Conservation (phyloP, 2,329 filamentous ascomycete genomes). For the Cercospora sesami region DNA sequence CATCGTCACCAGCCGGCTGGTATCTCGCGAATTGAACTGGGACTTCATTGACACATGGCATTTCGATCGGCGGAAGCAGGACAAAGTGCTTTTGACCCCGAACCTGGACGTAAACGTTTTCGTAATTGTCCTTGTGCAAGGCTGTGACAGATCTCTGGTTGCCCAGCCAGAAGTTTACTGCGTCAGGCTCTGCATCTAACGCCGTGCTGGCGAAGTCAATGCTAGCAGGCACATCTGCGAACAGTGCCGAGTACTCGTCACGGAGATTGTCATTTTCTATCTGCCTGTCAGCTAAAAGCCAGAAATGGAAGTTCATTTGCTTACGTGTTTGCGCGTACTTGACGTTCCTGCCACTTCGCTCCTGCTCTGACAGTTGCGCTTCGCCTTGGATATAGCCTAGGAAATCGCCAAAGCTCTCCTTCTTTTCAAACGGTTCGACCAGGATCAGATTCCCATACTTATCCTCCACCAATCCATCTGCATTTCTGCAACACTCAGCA, state of each 20-base stretch:
- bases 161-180: conserved; percentile 81
- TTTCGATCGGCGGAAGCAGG: conserved; percentile 69
- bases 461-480: conserved; percentile 64
- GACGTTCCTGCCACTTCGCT: conserved; percentile 41
- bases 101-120: conserved; percentile 80
- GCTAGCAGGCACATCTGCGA: conserved; percentile 61
- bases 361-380: background rate
- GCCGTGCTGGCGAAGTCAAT: conserved; percentile 74
- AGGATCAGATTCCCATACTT: conserved; percentile 55
- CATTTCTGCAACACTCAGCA: conserved; percentile 46
- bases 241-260: conserved; percentile 67
- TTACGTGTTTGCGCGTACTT: conserved; percentile 74
- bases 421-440: conserved; percentile 70
- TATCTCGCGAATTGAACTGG: conserved; percentile 62
- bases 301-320: conserved; percentile 31
- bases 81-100: conserved; percentile 73
- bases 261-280: conserved; percentile 78
- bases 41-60: conserved; percentile 68
- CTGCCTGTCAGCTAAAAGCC: background rate
- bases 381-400: conserved; percentile 61
- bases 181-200: conserved; percentile 65
- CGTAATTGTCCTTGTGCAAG: conserved; percentile 79
- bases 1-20: conserved; percentile 36
- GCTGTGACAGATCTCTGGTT: conserved; percentile 69
- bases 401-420: conserved; percentile 63